Conservation (phyloP, 2,329 filamentous ascomycete genomes). For the Calonectria hawksworthii region DNA sequence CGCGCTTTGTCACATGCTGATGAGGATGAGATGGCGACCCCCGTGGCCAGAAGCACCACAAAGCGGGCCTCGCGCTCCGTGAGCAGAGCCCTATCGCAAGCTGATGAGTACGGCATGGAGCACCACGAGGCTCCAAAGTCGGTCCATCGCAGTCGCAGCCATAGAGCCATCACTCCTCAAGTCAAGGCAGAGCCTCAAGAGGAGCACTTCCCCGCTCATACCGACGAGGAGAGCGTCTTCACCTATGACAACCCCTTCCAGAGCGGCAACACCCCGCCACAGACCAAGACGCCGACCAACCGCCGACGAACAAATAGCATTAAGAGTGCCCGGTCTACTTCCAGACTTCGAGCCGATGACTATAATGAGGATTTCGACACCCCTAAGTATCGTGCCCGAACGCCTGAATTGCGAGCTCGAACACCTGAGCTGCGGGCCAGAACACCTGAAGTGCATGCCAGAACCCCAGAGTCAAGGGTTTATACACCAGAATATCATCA, state of each 20-base stretch:
- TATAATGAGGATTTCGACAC: constrained; percentile 46
- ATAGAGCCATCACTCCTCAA: constrained; percentile 66
- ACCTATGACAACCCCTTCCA: constrained; percentile 95
- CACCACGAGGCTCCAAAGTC: constrained; percentile 55
- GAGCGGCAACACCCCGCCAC: constrained; percentile 78
- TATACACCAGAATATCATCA: background rate
- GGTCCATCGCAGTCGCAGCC: constrained; percentile 63
- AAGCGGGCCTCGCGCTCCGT: constrained; percentile 69
- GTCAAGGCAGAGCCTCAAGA: constrained; percentile 68
- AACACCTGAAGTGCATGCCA: constrained; percentile 39
- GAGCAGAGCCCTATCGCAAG: constrained; percentile 67
- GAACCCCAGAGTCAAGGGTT: background rate
- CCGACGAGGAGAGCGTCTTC: constrained; percentile 76
- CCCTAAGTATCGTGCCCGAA: constrained; percentile 58
- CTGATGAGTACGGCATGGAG: constrained; percentile 62
- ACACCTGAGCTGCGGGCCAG: constrained; percentile 54
- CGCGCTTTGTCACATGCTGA: constrained; percentile 63
- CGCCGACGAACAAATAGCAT: constrained; percentile 65
- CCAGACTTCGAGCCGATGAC: constrained; percentile 58
- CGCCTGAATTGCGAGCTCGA: constrained; percentile 44
- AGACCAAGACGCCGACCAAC: constrained; percentile 61
- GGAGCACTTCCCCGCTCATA: constrained; percentile 38
- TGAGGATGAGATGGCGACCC: constrained; percentile 60
- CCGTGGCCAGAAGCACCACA: constrained; percentile 60
- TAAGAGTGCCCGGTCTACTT: constrained; percentile 59